phyloP scores from a whole-genome alignment of 2,329 filamentous ascomycete species.

The Neurospora sp. region DNA sequence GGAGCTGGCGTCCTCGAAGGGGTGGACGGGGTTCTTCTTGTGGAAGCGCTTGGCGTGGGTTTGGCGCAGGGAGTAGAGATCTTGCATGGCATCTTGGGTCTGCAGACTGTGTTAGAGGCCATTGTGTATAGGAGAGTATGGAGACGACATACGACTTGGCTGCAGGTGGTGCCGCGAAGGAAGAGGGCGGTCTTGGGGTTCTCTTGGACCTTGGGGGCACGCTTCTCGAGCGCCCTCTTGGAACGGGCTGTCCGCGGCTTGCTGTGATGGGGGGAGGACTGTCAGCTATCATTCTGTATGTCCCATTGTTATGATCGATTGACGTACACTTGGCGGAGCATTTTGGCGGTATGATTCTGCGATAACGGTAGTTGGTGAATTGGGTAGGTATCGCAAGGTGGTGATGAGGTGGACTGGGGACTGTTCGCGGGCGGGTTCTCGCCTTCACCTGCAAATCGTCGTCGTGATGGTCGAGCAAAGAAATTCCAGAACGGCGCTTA shows the following conservation, averaged over 20 bases:
- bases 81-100: conserved; percentile 64
- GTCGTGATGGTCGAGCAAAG: conserved; percentile 3
- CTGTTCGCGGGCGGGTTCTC: background rate
- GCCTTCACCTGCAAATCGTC: background rate
- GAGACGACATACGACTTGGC: conserved; percentile 51
- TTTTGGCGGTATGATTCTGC: conserved; percentile 18
- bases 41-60: conserved; percentile 82
- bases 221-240: conserved; percentile 88
- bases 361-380: background rate
- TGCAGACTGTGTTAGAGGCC: conserved; percentile 6
- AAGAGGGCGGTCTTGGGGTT: conserved; percentile 86
- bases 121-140: background rate
- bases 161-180: conserved; percentile 77
- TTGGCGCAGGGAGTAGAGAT: conserved; percentile 75
- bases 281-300: background rate
- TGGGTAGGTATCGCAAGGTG: background rate
- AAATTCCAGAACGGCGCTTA: conserved; percentile 12
- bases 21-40: conserved; percentile 29
- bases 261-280: conserved; percentile 23
- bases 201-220: conserved; percentile 79
- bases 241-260: conserved; percentile 69
- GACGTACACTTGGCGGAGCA: conserved; percentile 41
- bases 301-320: background rate
- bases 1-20: conserved; percentile 35
- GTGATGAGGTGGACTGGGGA: background rate